Conservation (phyloP, 345 rosid species). For the Euphorbia tirucalli region DNA sequence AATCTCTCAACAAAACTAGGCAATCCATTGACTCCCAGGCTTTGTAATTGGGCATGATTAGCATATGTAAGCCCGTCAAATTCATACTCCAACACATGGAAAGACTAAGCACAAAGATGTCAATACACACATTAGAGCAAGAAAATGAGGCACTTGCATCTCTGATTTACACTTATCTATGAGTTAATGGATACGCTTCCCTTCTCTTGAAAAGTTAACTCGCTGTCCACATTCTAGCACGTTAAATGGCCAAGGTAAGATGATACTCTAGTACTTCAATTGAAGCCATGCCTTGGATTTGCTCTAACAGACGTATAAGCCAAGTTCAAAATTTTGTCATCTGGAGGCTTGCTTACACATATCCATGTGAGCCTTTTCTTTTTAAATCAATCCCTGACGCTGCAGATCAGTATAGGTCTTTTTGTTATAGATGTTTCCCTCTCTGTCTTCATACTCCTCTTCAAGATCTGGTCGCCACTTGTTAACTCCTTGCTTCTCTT, state of each 20-base stretch:
- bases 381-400: constrained; percentile 87
- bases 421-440: constrained; percentile 97
- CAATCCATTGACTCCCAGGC: too few relatives aligned
- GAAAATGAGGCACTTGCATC: background rate
- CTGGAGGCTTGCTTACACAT: background rate
- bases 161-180: too few relatives aligned
- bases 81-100: too few relatives aligned
- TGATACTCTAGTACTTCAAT: background rate
- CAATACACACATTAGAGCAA: background rate
- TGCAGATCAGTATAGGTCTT: constrained; percentile 95
- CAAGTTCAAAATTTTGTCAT: background rate
- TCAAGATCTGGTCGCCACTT: constrained; percentile 99
- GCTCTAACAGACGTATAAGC: background rate
- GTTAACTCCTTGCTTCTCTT: constrained; percentile 76
- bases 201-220: background rate
- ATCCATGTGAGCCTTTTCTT: too few relatives aligned
- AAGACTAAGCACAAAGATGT: background rate
- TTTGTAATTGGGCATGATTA: too few relatives aligned
- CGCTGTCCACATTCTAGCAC: background rate
- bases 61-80: too few relatives aligned
- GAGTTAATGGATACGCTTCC: background rate
- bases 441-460: constrained; percentile 98
- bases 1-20: too few relatives aligned
- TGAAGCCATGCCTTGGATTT: background rate
- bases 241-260: background rate